A percentile compares a stretch with the other conserved stretches of the same genome.
Evolutionary conservation across 441 rosid genomes (phyloP).

Genomic region (Gossypium lobatum): DNA sequence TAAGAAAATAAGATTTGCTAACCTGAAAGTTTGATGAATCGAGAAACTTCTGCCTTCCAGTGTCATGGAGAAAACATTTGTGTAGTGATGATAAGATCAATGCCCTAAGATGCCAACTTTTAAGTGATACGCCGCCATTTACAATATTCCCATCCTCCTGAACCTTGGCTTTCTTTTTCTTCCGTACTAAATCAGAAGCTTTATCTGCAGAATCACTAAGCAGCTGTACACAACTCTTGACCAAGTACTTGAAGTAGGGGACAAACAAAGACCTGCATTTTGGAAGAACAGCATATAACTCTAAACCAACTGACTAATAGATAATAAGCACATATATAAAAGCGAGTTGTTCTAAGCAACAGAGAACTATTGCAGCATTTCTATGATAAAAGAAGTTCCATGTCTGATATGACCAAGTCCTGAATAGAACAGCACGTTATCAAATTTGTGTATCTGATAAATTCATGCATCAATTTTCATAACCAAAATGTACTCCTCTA

Average conservation of each 20-base stretch:
- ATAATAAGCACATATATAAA: not conserved
- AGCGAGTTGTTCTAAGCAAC: not conserved
- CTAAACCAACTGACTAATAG: not conserved
- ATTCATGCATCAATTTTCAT: not conserved
- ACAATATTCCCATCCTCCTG: constrained; percentile 37
- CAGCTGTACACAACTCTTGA: constrained; percentile 56
- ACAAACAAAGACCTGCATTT: constrained; percentile 82
- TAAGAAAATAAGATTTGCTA: constrained; percentile 6
- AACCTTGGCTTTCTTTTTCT: constrained; percentile 77
- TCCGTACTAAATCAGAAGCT: constrained; percentile 35
- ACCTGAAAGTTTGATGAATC: constrained; percentile 86
- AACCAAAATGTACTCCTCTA: not conserved
- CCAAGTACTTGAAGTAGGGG: constrained; percentile 80
- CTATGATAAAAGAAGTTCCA: not conserved
- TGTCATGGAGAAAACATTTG: constrained; percentile 81
- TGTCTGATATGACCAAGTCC: not conserved
- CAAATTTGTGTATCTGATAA: not conserved
- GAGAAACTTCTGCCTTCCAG: constrained; percentile 70
- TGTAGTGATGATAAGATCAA: constrained; percentile 71
- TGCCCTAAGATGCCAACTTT: constrained; percentile 81
- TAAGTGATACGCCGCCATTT: constrained; percentile 27
- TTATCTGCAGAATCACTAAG: constrained; percentile 46
- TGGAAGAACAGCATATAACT: constrained; percentile 18
- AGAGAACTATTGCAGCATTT: constrained; percentile 1
- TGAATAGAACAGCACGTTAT: not conserved